Percentiles rank a stretch among this genome's conserved stretches.
These are phyloP conservation scores for Colletotrichum lentis DNA, from an alignment of 2,329 filamentous ascomycete species.

Conservation along the genomic window DNA sequence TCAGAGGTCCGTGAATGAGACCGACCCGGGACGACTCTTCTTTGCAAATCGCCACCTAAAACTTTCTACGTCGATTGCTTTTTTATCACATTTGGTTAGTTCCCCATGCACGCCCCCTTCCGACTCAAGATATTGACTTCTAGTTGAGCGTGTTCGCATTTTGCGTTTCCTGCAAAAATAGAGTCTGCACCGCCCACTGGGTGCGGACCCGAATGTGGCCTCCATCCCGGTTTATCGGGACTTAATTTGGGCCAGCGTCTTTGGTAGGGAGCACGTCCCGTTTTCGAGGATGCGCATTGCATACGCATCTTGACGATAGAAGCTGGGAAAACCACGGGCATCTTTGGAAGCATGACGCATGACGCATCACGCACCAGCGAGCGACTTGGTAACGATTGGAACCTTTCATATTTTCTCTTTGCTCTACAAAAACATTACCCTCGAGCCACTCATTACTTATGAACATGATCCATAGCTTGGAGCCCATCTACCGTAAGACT, in stretches of 20 bases:
- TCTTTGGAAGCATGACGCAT: too few species aligned
- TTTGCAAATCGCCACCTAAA: neutral
- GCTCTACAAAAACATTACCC: constrained; percentile 32
- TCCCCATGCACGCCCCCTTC: neutral
- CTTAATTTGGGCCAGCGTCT: neutral
- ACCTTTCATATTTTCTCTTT: constrained; percentile 31
- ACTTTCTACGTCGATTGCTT: neutral
- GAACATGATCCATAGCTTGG: constrained; percentile 26
- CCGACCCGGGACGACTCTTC: neutral
- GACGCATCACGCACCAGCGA: constrained; percentile 5
- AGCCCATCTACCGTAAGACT: constrained; percentile 22
- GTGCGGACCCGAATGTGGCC: neutral
- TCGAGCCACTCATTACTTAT: constrained; percentile 34
- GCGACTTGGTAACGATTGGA: constrained; percentile 31
- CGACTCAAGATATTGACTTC: neutral
- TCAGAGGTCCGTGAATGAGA: neutral
- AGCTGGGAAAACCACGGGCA: neutral
- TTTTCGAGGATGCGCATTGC: too few species aligned
- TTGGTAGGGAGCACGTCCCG: neutral
- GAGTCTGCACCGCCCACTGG: neutral
- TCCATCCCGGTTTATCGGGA: too few species aligned
- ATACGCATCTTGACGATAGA: too few species aligned
- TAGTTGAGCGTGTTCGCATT: neutral
- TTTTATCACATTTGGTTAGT: neutral
- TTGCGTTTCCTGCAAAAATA: neutral